These are phyloP conservation scores for Mycena sanguinolenta DNA, from an alignment of 768 basidiomycete genomes.

Conservation along the genomic window DNA sequence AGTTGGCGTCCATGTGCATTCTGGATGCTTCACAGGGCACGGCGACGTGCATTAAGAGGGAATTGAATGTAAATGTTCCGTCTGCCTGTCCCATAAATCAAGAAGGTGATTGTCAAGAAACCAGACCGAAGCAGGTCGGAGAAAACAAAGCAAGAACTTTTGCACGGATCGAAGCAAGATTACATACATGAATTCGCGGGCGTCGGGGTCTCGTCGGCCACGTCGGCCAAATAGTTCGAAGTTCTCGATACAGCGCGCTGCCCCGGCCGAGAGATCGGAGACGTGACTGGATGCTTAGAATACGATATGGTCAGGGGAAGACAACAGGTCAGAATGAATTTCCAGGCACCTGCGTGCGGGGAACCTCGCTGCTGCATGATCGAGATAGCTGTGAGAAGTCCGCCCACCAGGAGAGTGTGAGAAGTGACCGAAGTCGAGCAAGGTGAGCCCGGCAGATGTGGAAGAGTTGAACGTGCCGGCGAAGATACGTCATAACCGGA, in stretches of 20 bases:
- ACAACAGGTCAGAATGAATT: background rate
- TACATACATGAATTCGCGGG: conserved; percentile 13
- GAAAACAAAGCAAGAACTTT: conserved; percentile 10
- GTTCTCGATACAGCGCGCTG: background rate
- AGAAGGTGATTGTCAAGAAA: conserved; percentile 29
- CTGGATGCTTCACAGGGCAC: conserved; percentile 10
- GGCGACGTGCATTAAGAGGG: conserved; percentile 20
- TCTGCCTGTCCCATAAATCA: conserved; percentile 9
- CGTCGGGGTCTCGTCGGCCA: background rate
- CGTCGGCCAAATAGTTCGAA: background rate
- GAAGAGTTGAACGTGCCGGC: conserved; percentile 23
- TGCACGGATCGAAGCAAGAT: conserved; percentile 4
- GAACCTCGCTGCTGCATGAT: background rate
- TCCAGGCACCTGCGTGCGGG: background rate
- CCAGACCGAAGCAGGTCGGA: conserved; percentile 6
- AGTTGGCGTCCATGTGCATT: conserved; percentile 5
- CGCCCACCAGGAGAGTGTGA: background rate
- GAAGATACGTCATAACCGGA: conserved; percentile 27
- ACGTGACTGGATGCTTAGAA: background rate
- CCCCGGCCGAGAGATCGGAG: conserved; percentile 1
- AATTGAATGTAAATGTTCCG: conserved; percentile 15
- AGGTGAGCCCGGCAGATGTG: conserved; percentile 3
- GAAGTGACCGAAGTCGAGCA: conserved; percentile 3
- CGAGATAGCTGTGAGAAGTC: conserved; percentile 1
- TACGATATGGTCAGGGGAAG: background rate